These are phyloP conservation scores for Dissophora globulifera DNA, from an alignment of 192 early-diverging fungal genomes.

Conservation along the genomic window DNA sequence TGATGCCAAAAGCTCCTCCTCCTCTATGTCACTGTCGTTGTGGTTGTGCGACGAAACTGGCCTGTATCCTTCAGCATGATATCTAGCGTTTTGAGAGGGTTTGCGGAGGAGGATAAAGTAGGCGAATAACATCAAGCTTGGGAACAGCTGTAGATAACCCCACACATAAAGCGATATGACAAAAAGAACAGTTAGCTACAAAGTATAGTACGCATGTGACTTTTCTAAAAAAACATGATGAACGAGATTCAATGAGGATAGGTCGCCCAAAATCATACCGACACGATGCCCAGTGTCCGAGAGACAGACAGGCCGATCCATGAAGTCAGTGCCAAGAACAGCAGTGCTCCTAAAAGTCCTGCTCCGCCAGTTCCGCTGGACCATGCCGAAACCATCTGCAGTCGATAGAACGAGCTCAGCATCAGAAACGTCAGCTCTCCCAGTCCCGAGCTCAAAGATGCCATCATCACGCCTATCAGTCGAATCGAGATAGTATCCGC, in stretches of 20 bases:
- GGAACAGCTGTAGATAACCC: too few species aligned
- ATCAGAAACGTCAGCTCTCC: conserved; percentile 58
- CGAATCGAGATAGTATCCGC: conserved; percentile 20
- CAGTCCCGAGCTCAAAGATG: conserved; percentile 55
- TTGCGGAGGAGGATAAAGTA: conserved; percentile 49
- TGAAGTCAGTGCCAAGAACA: conserved; percentile 53
- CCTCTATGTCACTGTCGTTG: neutral
- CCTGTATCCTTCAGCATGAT: conserved; percentile 17
- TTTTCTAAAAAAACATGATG: too few species aligned
- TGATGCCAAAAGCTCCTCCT: conserved; percentile 9
- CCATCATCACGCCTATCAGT: conserved; percentile 45
- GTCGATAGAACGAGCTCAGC: conserved; percentile 54
- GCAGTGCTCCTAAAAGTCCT: conserved; percentile 49
- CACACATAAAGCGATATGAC: too few species aligned
- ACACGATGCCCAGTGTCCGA: conserved; percentile 33
- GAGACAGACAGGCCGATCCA: conserved; percentile 47
- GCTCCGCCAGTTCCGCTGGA: conserved; percentile 57
- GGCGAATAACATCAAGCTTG: conserved; percentile 36
- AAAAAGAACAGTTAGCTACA: too few species aligned
- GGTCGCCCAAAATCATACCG: conserved; percentile 12
- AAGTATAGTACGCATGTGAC: too few species aligned
- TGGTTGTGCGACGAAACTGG: conserved; percentile 10
- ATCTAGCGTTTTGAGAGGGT: neutral
- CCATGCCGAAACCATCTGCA: conserved; percentile 55
- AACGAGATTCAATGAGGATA: too few species aligned